These are phyloP conservation scores for Amylocystis lapponica DNA, from an alignment of 768 basidiomycete species.

Conservation along the genomic window DNA sequence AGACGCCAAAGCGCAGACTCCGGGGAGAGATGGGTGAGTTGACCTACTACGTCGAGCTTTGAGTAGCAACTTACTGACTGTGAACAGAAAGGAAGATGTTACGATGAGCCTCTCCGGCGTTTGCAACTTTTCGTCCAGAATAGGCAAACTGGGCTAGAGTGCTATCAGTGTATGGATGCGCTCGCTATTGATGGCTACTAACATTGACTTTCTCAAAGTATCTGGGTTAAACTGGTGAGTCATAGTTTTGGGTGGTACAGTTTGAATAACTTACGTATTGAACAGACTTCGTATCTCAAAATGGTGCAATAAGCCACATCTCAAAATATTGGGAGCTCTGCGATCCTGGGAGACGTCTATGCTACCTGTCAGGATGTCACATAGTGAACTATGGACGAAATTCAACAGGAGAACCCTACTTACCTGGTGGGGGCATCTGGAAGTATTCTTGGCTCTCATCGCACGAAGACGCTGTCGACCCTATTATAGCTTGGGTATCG, in stretches of 20 bases:
- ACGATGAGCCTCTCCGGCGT: conserved; percentile 42
- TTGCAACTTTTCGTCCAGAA: conserved; percentile 45
- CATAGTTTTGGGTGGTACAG: neutral
- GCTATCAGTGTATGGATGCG: conserved; percentile 21
- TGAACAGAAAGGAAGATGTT: conserved; percentile 45
- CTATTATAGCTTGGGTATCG: too few species aligned
- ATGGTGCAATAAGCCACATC: neutral
- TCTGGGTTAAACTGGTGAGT: conserved; percentile 20
- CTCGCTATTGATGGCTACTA: conserved; percentile 10
- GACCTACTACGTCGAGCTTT: neutral
- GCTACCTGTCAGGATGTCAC: neutral
- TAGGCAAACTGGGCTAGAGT: conserved; percentile 43
- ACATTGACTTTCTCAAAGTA: conserved; percentile 47
- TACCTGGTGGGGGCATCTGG: too few species aligned
- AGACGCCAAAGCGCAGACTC: conserved; percentile 59
- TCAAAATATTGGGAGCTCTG: neutral
- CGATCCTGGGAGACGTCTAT: neutral
- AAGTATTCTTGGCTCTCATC: too few species aligned
- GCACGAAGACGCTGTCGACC: too few species aligned
- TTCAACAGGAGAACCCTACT: too few species aligned
- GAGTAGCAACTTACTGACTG: conserved; percentile 38
- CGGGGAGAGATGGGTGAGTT: neutral
- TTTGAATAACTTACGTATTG: conserved; percentile 35
- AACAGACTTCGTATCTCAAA: conserved; percentile 29
- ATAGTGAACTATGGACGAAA: neutral